These are phyloP conservation scores for Clonostachys rosea DNA, from an alignment of 2,329 filamentous ascomycete species.

Conservation along the genomic window DNA sequence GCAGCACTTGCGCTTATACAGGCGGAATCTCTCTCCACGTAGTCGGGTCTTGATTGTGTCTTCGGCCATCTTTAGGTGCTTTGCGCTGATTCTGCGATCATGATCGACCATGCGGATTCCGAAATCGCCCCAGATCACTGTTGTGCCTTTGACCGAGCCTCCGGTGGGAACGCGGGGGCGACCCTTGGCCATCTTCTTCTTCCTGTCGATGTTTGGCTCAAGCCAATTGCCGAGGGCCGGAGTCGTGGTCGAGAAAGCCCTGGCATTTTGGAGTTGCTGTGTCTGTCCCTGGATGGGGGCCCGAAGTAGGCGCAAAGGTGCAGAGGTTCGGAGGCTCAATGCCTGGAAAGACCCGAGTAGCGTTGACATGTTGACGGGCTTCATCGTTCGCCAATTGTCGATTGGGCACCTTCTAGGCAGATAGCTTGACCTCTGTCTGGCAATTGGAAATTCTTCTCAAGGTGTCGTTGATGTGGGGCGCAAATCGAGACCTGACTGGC, in stretches of 20 bases:
- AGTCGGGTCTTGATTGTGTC: constrained; percentile 88
- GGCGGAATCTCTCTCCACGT: constrained; percentile 83
- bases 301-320: constrained; percentile 30
- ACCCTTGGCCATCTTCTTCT: constrained; percentile 88
- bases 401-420: background rate
- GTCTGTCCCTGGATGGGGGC: constrained; percentile 19
- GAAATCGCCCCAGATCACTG: constrained; percentile 94
- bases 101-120: constrained; percentile 91
- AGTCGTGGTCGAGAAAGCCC: constrained; percentile 70
- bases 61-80: constrained; percentile 84
- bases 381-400: constrained; percentile 33
- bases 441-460: background rate
- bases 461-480: constrained; percentile 2
- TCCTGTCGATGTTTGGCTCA: constrained; percentile 68
- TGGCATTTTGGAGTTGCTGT: constrained; percentile 37
- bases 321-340: constrained; percentile 36
- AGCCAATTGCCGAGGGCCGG: constrained; percentile 69
- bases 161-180: constrained; percentile 84
- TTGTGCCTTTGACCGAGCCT: constrained; percentile 87
- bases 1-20: constrained; percentile 88
- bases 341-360: constrained; percentile 46
- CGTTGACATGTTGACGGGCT: constrained; percentile 33
- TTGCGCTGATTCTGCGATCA: constrained; percentile 82
- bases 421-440: background rate
- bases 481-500: too few species aligned